Conservation (phyloP, 1,139 yeast genomes). For the Zhuliangozyma blackwelliae region DNA sequence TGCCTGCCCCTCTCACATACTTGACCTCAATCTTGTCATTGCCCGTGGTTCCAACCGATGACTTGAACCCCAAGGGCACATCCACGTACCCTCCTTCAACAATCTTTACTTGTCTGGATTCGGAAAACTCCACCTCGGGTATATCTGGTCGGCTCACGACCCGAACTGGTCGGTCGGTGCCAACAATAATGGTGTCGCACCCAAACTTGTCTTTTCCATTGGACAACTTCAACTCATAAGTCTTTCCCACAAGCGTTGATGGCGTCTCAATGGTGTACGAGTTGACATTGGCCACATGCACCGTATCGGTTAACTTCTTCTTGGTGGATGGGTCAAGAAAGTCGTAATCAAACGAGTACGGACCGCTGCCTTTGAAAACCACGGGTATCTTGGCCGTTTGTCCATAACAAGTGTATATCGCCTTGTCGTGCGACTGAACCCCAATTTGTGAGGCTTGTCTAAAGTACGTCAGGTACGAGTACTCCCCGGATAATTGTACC, state of each 20-base stretch:
- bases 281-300: conserved; percentile 42
- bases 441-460: conserved; percentile 42
- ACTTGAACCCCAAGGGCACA: conserved; percentile 50
- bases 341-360: conserved; percentile 62
- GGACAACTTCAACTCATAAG: conserved; percentile 57
- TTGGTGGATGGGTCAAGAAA: conserved; percentile 35
- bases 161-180: conserved; percentile 50
- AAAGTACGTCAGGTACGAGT: conserved; percentile 50
- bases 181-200: conserved; percentile 57
- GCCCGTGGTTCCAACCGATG: conserved; percentile 23
- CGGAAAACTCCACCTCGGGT: conserved; percentile 38
- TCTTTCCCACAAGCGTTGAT: conserved; percentile 59
- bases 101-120: conserved; percentile 29
- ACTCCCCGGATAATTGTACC: conserved; percentile 30
- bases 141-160: conserved; percentile 64
- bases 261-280: conserved; percentile 51
- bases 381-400: conserved; percentile 44
- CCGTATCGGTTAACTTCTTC: conserved; percentile 36
- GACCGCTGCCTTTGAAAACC: conserved; percentile 69
- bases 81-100: conserved; percentile 59
- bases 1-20: neutral
- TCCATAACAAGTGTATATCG: conserved; percentile 38
- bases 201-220: conserved; percentile 68
- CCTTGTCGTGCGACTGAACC: conserved; percentile 7
- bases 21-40: conserved; percentile 26